Percentiles rank a stretch among this genome's conserved stretches.
Conservation (phyloP, 2,329 filamentous ascomycete species). For the Sarocladiaceae sp. region DNA sequence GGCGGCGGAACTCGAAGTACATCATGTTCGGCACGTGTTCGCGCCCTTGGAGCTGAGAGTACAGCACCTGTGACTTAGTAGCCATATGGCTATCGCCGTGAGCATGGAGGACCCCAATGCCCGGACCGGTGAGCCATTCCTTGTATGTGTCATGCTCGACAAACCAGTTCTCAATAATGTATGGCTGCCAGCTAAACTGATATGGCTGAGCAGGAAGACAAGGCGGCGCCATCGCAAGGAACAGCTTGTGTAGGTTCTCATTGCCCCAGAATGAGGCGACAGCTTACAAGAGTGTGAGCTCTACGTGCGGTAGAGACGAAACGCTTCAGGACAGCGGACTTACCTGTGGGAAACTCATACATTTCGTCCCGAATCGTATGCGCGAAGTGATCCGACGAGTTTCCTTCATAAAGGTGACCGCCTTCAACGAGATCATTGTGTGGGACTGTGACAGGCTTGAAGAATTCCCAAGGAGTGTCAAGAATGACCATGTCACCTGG, state of each 20-base stretch:
- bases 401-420: neutral
- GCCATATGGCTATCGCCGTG: neutral
- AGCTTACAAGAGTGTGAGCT: neutral
- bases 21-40: slow-evolving; percentile 1
- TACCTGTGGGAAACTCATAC: neutral
- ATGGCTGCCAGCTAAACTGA: neutral
- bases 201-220: neutral
- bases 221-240: neutral
- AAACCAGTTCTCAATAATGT: neutral
- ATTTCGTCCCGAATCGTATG: neutral
- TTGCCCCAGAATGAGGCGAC: neutral
- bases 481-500: neutral
- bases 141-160: neutral
- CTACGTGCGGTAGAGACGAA: neutral
- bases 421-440: neutral
- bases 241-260: neutral
- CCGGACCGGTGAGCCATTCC: neutral
- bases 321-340: neutral
- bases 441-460: neutral
- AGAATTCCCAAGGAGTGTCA: slow-evolving; percentile 2
- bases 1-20: slow-evolving; percentile 4
- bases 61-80: slow-evolving; percentile 1
- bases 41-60: neutral
- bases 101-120: neutral
- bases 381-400: neutral